phyloP scores from a whole-genome alignment of 805 yeast species.

The Saccharomycopsis fermentans region DNA sequence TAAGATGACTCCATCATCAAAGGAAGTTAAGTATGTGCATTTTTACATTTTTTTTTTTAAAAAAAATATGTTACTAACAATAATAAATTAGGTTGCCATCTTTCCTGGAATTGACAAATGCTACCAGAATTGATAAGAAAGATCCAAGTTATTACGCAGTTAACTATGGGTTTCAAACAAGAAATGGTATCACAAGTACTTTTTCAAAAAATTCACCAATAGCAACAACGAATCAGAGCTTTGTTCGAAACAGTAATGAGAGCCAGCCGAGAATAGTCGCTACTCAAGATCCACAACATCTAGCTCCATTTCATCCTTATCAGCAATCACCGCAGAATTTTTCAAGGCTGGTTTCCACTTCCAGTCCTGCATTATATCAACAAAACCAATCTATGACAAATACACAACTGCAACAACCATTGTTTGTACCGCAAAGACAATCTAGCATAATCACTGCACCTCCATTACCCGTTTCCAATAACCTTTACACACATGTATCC shows the following conservation, averaged over 20 bases:
- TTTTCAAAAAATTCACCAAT: background rate
- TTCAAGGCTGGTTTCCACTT: background rate
- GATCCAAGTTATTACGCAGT: background rate
- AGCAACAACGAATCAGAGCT: background rate
- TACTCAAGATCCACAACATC: background rate
- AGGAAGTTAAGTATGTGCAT: background rate
- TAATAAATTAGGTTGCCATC: slow-evolving; percentile 16
- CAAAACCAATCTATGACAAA: background rate
- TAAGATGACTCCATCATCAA: background rate
- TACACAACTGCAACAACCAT: background rate
- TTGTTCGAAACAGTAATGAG: background rate
- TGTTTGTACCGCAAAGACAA: background rate
- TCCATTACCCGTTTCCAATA: background rate
- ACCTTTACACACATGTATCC: background rate
- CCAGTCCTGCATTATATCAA: background rate
- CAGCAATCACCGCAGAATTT: background rate
- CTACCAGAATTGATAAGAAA: slow-evolving; percentile 2
- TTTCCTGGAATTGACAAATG: slow-evolving; percentile 14
- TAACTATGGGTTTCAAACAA: background rate
- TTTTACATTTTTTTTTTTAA: background rate
- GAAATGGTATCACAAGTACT: background rate
- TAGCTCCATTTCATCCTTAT: background rate
- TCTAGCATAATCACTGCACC: background rate
- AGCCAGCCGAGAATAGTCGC: background rate
- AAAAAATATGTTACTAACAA: slow-evolving; percentile 5